These are phyloP conservation scores for Debaryomyces psychrophilus DNA, from an alignment of 1,139 yeast species.

Conservation along the genomic window DNA sequence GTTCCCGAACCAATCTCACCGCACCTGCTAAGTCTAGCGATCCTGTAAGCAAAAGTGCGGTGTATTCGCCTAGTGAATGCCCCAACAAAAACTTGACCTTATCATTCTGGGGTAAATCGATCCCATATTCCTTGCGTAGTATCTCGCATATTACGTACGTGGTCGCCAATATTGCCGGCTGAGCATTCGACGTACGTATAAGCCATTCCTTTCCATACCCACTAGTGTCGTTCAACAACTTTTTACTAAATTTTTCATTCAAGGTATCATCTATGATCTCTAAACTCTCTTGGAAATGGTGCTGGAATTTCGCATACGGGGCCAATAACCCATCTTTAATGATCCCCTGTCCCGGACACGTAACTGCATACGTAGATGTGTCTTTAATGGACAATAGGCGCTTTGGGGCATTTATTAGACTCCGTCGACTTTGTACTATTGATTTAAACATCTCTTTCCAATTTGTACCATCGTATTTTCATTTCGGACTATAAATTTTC, in stretches of 20 bases:
- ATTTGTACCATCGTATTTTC: neutral
- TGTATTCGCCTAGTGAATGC: slow-evolving; percentile 63
- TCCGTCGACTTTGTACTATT: neutral
- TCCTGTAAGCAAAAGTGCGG: slow-evolving; percentile 50
- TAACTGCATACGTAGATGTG: slow-evolving; percentile 28
- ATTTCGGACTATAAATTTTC: neutral
- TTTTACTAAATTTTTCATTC: slow-evolving; percentile 46
- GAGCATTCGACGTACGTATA: slow-evolving; percentile 54
- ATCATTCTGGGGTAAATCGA: slow-evolving; percentile 26
- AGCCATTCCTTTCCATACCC: slow-evolving; percentile 23
- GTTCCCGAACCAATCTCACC: slow-evolving; percentile 48
- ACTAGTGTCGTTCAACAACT: slow-evolving; percentile 21
- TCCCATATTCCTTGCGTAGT: slow-evolving; percentile 26
- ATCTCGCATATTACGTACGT: slow-evolving; percentile 42
- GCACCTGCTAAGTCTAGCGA: slow-evolving; percentile 46
- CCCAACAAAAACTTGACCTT: slow-evolving; percentile 44
- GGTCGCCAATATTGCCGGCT: slow-evolving; percentile 60
- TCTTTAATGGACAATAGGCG: neutral
- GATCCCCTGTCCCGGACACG: slow-evolving; percentile 51
- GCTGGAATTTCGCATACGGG: slow-evolving; percentile 23
- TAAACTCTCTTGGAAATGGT: slow-evolving; percentile 22
- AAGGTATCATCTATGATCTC: slow-evolving; percentile 67
- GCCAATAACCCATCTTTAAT: slow-evolving; percentile 31
- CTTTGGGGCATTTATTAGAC: neutral
- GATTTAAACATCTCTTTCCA: neutral